These are phyloP conservation scores for Trichocladium antarcticum DNA, from an alignment of 495 filamentous ascomycete species.

Conservation along the genomic window DNA sequence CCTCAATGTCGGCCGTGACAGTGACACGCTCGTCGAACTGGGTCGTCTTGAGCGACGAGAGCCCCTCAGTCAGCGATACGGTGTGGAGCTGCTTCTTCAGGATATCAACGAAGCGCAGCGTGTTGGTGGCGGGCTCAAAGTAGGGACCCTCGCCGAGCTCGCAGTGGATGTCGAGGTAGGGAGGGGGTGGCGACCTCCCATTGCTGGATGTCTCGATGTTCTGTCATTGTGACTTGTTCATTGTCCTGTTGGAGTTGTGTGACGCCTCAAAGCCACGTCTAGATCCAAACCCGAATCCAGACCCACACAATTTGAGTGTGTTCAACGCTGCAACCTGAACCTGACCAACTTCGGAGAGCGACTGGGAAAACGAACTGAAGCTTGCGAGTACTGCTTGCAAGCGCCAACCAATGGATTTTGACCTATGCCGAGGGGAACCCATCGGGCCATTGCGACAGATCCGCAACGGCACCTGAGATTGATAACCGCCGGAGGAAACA, in stretches of 20 bases:
- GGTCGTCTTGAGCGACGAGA: constrained; percentile 51
- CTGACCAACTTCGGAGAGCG: too few species aligned
- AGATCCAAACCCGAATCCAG: too few species aligned
- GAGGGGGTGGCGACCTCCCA: constrained; percentile 56
- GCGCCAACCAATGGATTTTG: constrained; percentile 2
- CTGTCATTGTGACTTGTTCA: constrained; percentile 15
- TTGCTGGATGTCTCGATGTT: constrained; percentile 23
- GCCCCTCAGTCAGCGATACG: constrained; percentile 55
- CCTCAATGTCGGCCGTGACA: constrained; percentile 75
- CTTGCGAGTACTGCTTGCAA: background rate
- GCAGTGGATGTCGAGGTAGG: constrained; percentile 64
- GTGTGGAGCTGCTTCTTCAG: constrained; percentile 64
- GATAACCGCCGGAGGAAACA: constrained; percentile 6
- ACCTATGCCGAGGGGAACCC: background rate
- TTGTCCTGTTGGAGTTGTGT: too few species aligned
- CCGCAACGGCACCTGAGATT: constrained; percentile 9
- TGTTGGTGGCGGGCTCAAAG: constrained; percentile 56
- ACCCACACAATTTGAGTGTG: too few species aligned
- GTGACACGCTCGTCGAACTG: constrained; percentile 59
- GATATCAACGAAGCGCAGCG: constrained; percentile 84
- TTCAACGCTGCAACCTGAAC: too few species aligned
- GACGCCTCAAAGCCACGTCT: too few species aligned
- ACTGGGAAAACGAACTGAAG: background rate
- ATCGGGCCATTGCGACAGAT: constrained; percentile 11
- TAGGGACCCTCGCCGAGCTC: constrained; percentile 74